Evolutionary conservation across 1,284 basidiomycete genomes (phyloP).

Genomic region (Ganoderma lucidum): DNA sequence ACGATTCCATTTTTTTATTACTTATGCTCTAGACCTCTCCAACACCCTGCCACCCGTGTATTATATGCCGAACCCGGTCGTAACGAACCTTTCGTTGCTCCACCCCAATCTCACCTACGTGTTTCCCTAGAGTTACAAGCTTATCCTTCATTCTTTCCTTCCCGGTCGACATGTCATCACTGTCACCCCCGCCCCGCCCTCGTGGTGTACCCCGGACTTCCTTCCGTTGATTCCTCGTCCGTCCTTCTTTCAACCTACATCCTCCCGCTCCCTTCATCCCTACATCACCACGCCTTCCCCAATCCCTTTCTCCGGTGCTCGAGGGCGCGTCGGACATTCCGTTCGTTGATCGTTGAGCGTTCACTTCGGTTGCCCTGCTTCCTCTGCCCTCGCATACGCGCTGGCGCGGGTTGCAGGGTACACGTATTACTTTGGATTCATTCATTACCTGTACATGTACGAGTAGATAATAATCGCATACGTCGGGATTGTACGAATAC

Average conservation of each 20-base stretch:
- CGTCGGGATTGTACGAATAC: constrained; percentile 28
- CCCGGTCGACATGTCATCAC: background rate
- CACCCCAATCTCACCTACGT: constrained; percentile 10
- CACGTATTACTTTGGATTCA: constrained; percentile 14
- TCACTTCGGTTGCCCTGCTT: background rate
- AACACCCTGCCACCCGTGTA: constrained; percentile 13
- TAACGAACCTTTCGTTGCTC: constrained; percentile 1
- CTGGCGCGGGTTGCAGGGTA: background rate
- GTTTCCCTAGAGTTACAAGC: constrained; percentile 15
- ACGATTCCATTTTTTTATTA: constrained; percentile 18
- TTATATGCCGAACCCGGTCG: constrained; percentile 21
- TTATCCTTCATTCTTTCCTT: background rate
- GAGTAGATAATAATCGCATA: constrained; percentile 29
- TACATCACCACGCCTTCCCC: background rate
- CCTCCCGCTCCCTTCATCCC: background rate
- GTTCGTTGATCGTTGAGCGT: background rate
- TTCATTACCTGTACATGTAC: constrained; percentile 26
- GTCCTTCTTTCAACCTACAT: background rate
- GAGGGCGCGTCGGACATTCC: background rate
- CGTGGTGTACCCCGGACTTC: background rate
- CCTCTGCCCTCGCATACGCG: background rate
- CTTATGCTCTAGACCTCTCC: constrained; percentile 26
- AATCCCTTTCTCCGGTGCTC: background rate
- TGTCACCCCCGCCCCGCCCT: background rate
- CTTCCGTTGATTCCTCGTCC: constrained; percentile 3